Percentiles rank a stretch among this genome's conserved stretches.
These are phyloP conservation scores for Tetrapisispora fleetii DNA, from an alignment of 805 yeast species.

Conservation along the genomic window DNA sequence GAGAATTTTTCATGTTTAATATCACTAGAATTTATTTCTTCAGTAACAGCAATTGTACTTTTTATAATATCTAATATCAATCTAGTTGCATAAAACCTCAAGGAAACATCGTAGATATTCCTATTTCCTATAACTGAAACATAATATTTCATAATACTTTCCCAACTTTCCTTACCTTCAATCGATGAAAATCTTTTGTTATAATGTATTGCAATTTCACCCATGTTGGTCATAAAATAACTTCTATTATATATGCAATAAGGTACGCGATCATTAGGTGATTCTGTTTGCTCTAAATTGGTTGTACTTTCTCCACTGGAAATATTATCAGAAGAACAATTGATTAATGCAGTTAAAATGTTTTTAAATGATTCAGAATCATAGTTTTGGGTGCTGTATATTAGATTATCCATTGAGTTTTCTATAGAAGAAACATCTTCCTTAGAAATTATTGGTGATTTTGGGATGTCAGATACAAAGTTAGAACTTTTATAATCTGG, in stretches of 20 bases:
- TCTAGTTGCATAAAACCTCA: slow-evolving; percentile 40
- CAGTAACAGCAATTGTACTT: slow-evolving; percentile 21
- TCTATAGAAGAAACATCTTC: slow-evolving; percentile 46
- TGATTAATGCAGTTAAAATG: slow-evolving; percentile 39
- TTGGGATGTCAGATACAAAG: slow-evolving; percentile 33
- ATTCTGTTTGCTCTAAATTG: neutral
- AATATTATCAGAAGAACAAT: slow-evolving; percentile 30
- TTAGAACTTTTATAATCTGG: slow-evolving; percentile 28
- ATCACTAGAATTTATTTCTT: slow-evolving; percentile 14
- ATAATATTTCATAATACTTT: slow-evolving; percentile 36
- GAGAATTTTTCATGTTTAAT: slow-evolving; percentile 8
- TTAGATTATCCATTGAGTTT: slow-evolving; percentile 45
- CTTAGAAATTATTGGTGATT: slow-evolving; percentile 33
- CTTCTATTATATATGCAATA: slow-evolving; percentile 45
- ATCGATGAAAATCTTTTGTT: slow-evolving; percentile 37
- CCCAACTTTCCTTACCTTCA: slow-evolving; percentile 38
- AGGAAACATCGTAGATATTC: slow-evolving; percentile 30
- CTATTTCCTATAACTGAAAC: slow-evolving; percentile 38
- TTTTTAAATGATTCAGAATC: slow-evolving; percentile 40
- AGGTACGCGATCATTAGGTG: slow-evolving; percentile 10
- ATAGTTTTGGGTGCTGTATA: slow-evolving; percentile 52
- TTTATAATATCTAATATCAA: slow-evolving; percentile 44
- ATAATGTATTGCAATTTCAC: slow-evolving; percentile 43
- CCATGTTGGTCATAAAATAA: slow-evolving; percentile 45
- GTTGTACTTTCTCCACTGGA: neutral